Conservation (phyloP, 1,139 yeast species). For the Candida sanyaensis region DNA sequence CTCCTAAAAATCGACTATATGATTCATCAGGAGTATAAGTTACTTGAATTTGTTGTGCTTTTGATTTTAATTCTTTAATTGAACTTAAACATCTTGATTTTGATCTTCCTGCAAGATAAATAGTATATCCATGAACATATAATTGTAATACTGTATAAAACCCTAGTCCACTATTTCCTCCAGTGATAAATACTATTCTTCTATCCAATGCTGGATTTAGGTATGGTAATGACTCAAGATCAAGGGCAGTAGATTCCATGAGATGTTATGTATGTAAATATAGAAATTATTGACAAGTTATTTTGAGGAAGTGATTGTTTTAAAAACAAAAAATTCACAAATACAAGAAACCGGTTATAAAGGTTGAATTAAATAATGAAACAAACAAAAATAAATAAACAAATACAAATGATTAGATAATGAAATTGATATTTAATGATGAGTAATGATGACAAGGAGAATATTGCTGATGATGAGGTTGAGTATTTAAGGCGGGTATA, state of each 20-base stretch:
- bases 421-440: too few relatives aligned
- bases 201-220: conserved; percentile 43
- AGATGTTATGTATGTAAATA: not conserved
- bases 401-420: too few relatives aligned
- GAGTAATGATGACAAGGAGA: too few relatives aligned
- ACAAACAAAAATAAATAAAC: too few relatives aligned
- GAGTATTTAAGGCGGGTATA: too few relatives aligned
- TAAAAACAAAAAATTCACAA: too few relatives aligned
- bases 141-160: conserved; percentile 75
- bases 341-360: too few relatives aligned
- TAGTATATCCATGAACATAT: conserved; percentile 74
- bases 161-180: conserved; percentile 83
- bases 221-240: conserved; percentile 36
- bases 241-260: conserved; percentile 12
- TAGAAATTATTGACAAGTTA: too few relatives aligned
- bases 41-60: conserved; percentile 43
- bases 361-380: too few relatives aligned
- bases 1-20: conserved; percentile 48
- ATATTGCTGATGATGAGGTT: too few relatives aligned
- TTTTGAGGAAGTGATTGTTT: too few relatives aligned
- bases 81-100: conserved; percentile 56
- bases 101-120: conserved; percentile 74
- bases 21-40: conserved; percentile 19
- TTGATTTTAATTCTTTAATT: conserved; percentile 52
- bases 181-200: conserved; percentile 70